These are phyloP conservation scores for Aspergillus carbonarius DNA, from an alignment of 2,329 filamentous ascomycete genomes.

Conservation along the genomic window DNA sequence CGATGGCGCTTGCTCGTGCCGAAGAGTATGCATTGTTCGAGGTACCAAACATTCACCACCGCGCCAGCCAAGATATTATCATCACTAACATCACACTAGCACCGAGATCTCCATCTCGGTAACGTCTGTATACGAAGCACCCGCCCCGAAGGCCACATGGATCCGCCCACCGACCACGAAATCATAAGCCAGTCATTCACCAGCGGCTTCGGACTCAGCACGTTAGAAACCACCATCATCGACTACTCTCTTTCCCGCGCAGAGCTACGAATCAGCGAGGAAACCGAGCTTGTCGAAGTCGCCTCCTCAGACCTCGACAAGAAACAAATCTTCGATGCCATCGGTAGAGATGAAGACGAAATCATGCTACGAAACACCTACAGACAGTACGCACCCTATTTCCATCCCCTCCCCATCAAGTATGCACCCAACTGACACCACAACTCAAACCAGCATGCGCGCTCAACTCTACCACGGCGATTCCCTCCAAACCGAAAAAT, in stretches of 20 bases:
- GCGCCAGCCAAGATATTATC: neutral
- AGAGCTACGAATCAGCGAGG: slow-evolving; percentile 40
- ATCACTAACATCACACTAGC: slow-evolving; percentile 35
- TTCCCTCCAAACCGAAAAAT: slow-evolving; percentile 41
- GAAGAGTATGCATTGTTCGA: slow-evolving; percentile 62
- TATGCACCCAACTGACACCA: neutral
- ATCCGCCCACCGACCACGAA: slow-evolving; percentile 33
- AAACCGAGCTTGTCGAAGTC: slow-evolving; percentile 28
- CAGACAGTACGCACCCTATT: slow-evolving; percentile 36
- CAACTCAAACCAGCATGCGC: slow-evolving; percentile 35
- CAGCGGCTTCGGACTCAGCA: slow-evolving; percentile 52
- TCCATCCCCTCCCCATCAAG: neutral
- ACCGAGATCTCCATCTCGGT: slow-evolving; percentile 66
- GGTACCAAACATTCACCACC: slow-evolving; percentile 23
- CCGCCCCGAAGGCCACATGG: slow-evolving; percentile 30
- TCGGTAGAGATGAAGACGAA: slow-evolving; percentile 44
- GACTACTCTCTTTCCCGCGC: slow-evolving; percentile 68
- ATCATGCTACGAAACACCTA: slow-evolving; percentile 43
- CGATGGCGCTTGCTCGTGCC: slow-evolving; percentile 59
- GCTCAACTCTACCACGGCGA: slow-evolving; percentile 45
- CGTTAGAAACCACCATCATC: slow-evolving; percentile 63
- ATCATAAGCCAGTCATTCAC: slow-evolving; percentile 31
- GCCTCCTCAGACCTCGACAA: slow-evolving; percentile 45
- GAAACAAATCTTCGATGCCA: slow-evolving; percentile 44
- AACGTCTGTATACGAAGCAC: slow-evolving; percentile 60